Conservation (phyloP, 202 grass and related monocot species). For the Carex sylvatica region DNA sequence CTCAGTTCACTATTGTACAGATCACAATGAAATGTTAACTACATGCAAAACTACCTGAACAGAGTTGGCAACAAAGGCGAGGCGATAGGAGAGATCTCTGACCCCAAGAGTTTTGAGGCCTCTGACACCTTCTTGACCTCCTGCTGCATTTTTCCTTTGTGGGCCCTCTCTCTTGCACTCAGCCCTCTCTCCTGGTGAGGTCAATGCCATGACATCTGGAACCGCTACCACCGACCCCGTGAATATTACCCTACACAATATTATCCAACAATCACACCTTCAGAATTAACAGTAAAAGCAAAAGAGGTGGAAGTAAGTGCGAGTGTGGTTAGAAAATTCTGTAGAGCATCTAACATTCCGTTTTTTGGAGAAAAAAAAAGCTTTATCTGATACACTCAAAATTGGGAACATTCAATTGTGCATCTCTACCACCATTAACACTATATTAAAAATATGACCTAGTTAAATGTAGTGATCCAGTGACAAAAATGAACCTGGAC, state of each 20-base stretch:
- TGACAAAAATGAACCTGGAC: not conserved
- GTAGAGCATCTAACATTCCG: not conserved
- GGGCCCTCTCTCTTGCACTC: slow-evolving; percentile 85
- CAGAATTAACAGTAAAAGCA: not conserved
- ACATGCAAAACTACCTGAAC: slow-evolving; percentile 42
- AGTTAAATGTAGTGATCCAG: not conserved
- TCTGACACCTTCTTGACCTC: slow-evolving; percentile 84
- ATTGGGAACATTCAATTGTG: not conserved
- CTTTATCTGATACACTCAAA: not conserved
- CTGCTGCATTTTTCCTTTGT: slow-evolving; percentile 61
- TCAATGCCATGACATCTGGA: slow-evolving; percentile 96
- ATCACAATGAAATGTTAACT: slow-evolving; percentile 6
- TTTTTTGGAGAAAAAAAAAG: slow-evolving; percentile 4
- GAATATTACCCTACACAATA: slow-evolving; percentile 63
- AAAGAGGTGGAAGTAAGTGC: not conserved
- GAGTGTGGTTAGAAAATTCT: not conserved
- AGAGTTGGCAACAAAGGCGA: slow-evolving; percentile 93
- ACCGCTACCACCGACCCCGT: slow-evolving; percentile 81
- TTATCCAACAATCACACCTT: not conserved
- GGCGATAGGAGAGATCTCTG: slow-evolving; percentile 89
- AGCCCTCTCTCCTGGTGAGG: slow-evolving; percentile 92
- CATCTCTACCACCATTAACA: not conserved
- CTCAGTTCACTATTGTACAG: not conserved
- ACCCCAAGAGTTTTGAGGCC: slow-evolving; percentile 85
- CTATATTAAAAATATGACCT: not conserved